Percentiles rank a stretch among this genome's conserved stretches.
Conservation (phyloP, 2,329 filamentous ascomycete genomes). For the Diaporthe sp. region DNA sequence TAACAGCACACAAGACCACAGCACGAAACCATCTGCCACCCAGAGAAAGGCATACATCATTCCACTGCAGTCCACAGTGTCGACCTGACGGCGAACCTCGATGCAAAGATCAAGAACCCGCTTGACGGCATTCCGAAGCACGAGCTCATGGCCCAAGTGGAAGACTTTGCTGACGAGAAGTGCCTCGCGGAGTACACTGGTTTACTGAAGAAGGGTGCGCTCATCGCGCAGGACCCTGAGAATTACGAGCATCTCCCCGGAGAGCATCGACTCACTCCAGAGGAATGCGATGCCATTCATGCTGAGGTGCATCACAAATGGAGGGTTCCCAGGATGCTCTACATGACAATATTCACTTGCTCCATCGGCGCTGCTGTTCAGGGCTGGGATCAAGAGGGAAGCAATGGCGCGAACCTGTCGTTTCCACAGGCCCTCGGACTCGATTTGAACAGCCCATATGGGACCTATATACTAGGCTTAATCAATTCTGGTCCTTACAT, state of each 20-base stretch:
- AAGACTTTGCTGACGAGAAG: conserved; percentile 61
- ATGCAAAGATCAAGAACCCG: conserved; percentile 58
- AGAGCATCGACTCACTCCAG: conserved; percentile 41
- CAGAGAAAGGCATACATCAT: conserved; percentile 35
- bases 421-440: conserved; percentile 59
- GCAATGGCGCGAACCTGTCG: conserved; percentile 59
- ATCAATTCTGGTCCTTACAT: conserved; percentile 62
- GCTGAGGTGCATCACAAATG: conserved; percentile 77
- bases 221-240: conserved; percentile 48
- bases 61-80: conserved; percentile 40
- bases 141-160: conserved; percentile 63
- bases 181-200: conserved; percentile 55
- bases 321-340: conserved; percentile 70
- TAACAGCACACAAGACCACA: neutral
- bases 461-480: conserved; percentile 68
- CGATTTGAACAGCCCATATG: conserved; percentile 48
- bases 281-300: conserved; percentile 71
- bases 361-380: conserved; percentile 66
- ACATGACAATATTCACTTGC: conserved; percentile 66
- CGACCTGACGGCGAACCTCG: conserved; percentile 57
- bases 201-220: conserved; percentile 57
- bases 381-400: conserved; percentile 56
- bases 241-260: conserved; percentile 57
- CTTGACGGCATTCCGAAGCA: conserved; percentile 62
- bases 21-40: conserved; percentile 29